Conservation (phyloP, 2,329 filamentous ascomycete species). For the Cladosporium sp. region DNA sequence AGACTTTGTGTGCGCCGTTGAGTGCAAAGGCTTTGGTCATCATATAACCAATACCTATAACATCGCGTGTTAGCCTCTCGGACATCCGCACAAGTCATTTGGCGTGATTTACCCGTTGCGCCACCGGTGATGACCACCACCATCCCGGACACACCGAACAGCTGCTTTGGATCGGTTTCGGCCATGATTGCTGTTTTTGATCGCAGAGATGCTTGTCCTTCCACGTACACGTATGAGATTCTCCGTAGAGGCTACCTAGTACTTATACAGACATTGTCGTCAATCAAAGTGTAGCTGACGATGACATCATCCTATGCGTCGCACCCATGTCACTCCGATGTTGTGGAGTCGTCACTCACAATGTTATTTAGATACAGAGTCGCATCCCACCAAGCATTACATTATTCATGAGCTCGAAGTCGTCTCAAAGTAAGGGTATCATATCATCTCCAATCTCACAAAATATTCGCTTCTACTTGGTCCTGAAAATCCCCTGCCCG, state of each 20-base stretch:
- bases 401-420: not conserved
- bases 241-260: no score
- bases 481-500: conserved; percentile 31
- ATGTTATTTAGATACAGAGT: not conserved
- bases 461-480: conserved; percentile 12
- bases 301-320: no score
- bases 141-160: conserved; percentile 49
- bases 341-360: no score
- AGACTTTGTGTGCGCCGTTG: conserved; percentile 47
- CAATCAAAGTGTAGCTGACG: no score
- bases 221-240: no score
- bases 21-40: conserved; percentile 39
- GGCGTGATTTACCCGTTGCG: conserved; percentile 39
- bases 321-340: no score
- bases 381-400: not conserved
- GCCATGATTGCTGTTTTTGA: not conserved
- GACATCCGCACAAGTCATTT: not conserved
- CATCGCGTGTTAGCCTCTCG: not conserved
- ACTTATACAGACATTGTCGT: no score
- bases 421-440: conserved; percentile 3
- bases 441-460: conserved; percentile 2
- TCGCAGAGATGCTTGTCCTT: no score
- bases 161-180: not conserved
- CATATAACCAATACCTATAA: conserved; percentile 39
- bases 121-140: conserved; percentile 51